Base-by-base conservation (phyloP, 2,329 filamentous ascomycete species). In the Westerdykella sp. region DNA sequence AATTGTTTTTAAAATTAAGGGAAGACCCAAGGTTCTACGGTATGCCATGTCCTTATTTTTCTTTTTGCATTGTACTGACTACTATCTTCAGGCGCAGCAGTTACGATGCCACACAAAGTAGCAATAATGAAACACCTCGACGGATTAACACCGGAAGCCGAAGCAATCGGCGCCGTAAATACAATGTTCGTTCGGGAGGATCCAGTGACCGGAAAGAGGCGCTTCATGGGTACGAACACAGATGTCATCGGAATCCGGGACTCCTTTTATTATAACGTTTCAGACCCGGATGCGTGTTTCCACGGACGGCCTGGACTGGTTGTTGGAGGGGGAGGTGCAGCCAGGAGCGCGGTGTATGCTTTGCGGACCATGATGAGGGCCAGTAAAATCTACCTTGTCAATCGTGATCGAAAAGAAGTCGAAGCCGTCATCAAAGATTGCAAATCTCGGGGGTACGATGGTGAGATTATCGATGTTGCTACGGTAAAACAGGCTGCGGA, bases 41-140 rank as follows among this genome's bases (percentile, higher is more conserved):
- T 76, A 67, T 34, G 69, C 50, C 7, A 39, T n/a, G 28, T 28
- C 15, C n/a, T 22, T 10, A 35, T 23, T 15, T 34, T 37, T 15
- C 28, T 37, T 6, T 16, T 6, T 18, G 6, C n/a, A 30, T 21
- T 34, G 23, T 37, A 38, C 10, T 30, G 31, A 6, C 14, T 16
- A 39, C 6, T 16, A 9, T 14, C 43, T 50, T 12, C 49, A 78
- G 83, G 83, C 42, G 79, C 83, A 16, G 80, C 83, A 3, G 81
- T 91, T 31, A 91, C 86, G 15, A 93, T 91, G 86, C 87, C 87
- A 0, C 82, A 87, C 72, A 91, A 93, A 66, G 79, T 91, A 21
- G 74, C 80, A 54, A 87, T 91, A 60, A 78, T 90, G 46, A 74
- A 79, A 0, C 74, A 87, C 53, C 75, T 91, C 7, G 85, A 91